Percentiles rank a stretch among this genome's conserved stretches.
These are phyloP conservation scores for Magnusiomyces suaveolens DNA, from an alignment of 1,139 yeast genomes.

Conservation along the genomic window DNA sequence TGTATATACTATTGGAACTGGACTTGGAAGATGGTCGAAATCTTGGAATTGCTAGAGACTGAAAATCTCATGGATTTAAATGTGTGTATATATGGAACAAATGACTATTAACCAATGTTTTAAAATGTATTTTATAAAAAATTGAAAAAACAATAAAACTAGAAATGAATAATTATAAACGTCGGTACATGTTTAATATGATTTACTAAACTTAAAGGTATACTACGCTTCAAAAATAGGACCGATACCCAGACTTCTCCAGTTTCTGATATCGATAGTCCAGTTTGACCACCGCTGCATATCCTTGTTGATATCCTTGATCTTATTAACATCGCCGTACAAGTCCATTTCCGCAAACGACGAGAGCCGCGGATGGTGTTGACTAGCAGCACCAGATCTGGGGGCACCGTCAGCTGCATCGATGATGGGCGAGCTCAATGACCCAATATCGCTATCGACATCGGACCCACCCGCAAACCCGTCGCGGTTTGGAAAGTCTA, in stretches of 20 bases:
- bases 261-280: slow-evolving; percentile 76
- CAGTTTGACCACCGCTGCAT: slow-evolving; percentile 67
- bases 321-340: slow-evolving; percentile 27
- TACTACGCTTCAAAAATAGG: slow-evolving; percentile 46
- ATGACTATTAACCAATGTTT: too few species aligned
- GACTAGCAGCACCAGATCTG: slow-evolving; percentile 8
- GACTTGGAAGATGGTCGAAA: background rate
- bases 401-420: slow-evolving; percentile 12
- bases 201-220: too few species aligned
- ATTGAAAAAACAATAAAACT: too few species aligned
- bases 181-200: too few species aligned
- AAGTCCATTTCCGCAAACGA: slow-evolving; percentile 32
- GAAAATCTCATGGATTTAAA: too few species aligned
- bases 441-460: slow-evolving; percentile 15
- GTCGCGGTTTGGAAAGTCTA: slow-evolving; percentile 8
- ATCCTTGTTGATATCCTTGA: slow-evolving; percentile 25
- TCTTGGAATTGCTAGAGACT: background rate
- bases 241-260: slow-evolving; percentile 63
- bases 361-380: slow-evolving; percentile 21
- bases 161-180: too few species aligned
- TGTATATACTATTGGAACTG: background rate
- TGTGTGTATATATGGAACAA: too few species aligned
- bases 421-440: slow-evolving; percentile 23
- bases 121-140: too few species aligned
- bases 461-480: slow-evolving; percentile 2